Evolutionary conservation across 2,329 filamentous ascomycete species (phyloP).

Genomic region (Trichoderma cornu-damae): DNA sequence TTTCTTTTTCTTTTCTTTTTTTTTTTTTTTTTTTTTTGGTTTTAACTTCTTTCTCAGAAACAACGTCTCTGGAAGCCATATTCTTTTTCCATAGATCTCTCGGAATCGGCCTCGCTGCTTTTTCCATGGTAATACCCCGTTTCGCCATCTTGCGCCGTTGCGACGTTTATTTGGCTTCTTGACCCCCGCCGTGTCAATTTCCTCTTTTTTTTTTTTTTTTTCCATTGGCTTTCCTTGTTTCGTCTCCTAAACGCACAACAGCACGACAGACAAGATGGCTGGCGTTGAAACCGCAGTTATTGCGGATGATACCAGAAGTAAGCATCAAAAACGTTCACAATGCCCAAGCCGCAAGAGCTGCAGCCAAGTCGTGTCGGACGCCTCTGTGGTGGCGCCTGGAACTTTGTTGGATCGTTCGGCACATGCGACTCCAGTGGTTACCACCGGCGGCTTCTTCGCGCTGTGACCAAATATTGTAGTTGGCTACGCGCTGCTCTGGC

Average conservation of each 20-base stretch:
- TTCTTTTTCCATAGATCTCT: not conserved
- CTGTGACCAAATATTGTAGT: not conserved
- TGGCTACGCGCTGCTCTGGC: no score
- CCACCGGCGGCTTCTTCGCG: not conserved
- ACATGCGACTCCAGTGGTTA: not conserved
- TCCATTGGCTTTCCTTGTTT: not conserved
- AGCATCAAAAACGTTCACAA: slow-evolving; percentile 22
- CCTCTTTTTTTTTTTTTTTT: not conserved
- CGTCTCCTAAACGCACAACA: not conserved
- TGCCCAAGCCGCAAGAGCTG: not conserved
- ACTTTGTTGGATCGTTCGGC: not conserved
- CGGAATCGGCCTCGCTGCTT: not conserved
- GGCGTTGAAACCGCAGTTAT: slow-evolving; percentile 38
- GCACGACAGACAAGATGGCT: slow-evolving; percentile 33
- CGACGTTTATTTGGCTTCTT: slow-evolving; percentile 4
- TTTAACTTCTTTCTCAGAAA: not conserved
- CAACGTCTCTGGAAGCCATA: not conserved
- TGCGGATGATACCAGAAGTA: slow-evolving; percentile 43
- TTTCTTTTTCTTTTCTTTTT: slow-evolving; percentile 1
- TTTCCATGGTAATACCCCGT: slow-evolving; percentile 1
- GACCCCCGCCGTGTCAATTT: slow-evolving; percentile 7
- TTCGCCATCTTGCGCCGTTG: not conserved
- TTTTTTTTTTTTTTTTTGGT: no score
- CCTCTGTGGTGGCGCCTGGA: not conserved
- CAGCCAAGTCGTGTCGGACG: not conserved